Base-by-base conservation (phyloP, 2,329 filamentous ascomycete species). In the Nectriaceae sp. region DNA sequence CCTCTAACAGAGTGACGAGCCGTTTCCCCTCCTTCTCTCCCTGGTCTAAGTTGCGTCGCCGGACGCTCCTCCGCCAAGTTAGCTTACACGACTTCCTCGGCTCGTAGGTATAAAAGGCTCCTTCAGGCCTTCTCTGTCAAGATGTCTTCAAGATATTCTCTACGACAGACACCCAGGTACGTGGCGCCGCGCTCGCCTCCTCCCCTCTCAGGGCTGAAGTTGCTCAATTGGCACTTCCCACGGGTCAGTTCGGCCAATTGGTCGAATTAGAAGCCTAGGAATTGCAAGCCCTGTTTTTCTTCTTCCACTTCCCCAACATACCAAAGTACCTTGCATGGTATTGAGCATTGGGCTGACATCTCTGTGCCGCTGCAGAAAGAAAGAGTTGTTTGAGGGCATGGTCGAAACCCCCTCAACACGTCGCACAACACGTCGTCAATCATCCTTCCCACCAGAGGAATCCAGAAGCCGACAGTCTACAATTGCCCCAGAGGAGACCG, bases 311-410 rank as follows among this genome's bases (percentile, higher is more conserved):
- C 33, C n/a, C n/a, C n/a, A n/a, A n/a, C n/a, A n/a, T n/a, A n/a
- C n/a, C n/a, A n/a, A n/a, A n/a, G n/a, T n/a, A n/a, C n/a, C n/a
- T n/a, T n/a, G n/a, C n/a, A n/a, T n/a, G n/a, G n/a, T n/a, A n/a
- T n/a, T 36, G 33, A 5, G 33, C 8, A 6, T 36, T 16, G 8
- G 15, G 24, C 42, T 44, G 33, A 57, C 49, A 6, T 45, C 38
- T 54, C 46, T 36, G 22, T 10, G 21, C 26, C 40, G 19, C n/a
- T 46, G 2, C 33, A 84, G 80, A 56, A 84, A 84, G 68, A 82
- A 81, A 68, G 80, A 83, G 63, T 75, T 81, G 49, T 83, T 82
- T 59, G 75, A 81, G 29, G 80, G 80, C 59, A 82, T 84, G 80
- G 69, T 84, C 51, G 79, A 82, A 65, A 84, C 80, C 8, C 79